Base-by-base conservation (phyloP, 768 basidiomycete genomes). In the Amanita inopinata region DNA sequence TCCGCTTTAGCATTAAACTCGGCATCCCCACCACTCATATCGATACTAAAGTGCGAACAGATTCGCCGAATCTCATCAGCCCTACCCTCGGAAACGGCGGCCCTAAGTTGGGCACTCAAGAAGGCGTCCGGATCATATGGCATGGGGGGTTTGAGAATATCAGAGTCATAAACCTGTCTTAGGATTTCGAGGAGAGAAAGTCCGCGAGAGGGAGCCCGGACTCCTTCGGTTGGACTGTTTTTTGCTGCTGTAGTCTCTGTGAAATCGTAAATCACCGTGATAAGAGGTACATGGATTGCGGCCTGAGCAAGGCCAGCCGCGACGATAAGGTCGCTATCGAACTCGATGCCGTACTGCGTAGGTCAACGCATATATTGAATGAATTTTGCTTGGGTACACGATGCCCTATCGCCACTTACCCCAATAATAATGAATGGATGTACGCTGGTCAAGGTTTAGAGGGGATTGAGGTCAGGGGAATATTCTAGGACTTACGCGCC, bases 391-490 rank as follows among this genome's bases (percentile, higher is more conserved):
- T 22, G 23, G 5, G 18, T 8, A 12, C 17, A 32, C n/a, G 28
- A 34, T 12, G 14, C n/a, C n/a, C n/a, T n/a, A 10, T 10, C 17
- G 25, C 42, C 5, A 65, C 69, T 33, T 52, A 77, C 76, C 31
- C 77, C 78, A n/a, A 67, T 57, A 49, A 73, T 70, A 36, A 80
- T 80, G 36, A 75, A 54, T 0, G 76, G 73, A 56, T 80, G 78
- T 9, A 71, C 45, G 3, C 76, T 79, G 17, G 33, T 20, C 19
- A 18, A 18, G n/a, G 7, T 36, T 32, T 6, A 23, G 24, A 3
- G 15, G 22, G 15, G 7, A 17, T 7, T 28, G n/a, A n/a, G n/a
- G 7, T 7, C 27, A 28, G 7, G n/a, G n/a, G 27, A 28, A 7
- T 28, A 28, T 28, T 7, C 27, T 28, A 28, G 3, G 3, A 62